Base-by-base conservation (phyloP, 495 filamentous ascomycete species). In the Parmelia sp. region DNA sequence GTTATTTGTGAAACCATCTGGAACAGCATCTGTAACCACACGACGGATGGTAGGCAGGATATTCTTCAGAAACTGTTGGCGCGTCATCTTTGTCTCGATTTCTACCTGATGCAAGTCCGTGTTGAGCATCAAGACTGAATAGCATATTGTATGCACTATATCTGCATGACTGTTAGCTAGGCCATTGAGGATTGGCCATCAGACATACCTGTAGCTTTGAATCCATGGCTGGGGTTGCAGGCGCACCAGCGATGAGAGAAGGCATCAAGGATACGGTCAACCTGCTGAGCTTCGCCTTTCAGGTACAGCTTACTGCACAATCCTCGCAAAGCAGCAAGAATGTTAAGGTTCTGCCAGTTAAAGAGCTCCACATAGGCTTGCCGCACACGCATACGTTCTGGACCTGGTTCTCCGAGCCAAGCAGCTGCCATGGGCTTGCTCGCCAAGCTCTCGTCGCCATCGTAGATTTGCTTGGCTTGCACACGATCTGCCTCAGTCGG, bases 141-240 rank as follows among this genome's bases (percentile, higher is more conserved):
- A 99, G 72, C 90, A 93, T 65, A 99, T 93, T 12, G 95, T 97
- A 71, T 97, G 92, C 17, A 99, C 92, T 58, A 99, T 88, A 75
- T 97, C 93, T 91, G 44, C 60, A 65, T 33, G 21, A 12, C 58
- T 58, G 40, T 69, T 25, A 55, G 40, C 29, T 25, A 40, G 44
- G 36, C 51, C 8, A 47, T 44, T 42, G 57, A 9, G 65, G 55
- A 15, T 11, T 27, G 31, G 15, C 33, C 53, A 33, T 33, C 23
- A 37, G n/a, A 71, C 86, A 75, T 81, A 95, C 91, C 91, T 64
- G 78, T 81, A 53, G 86, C 84, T 73, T 94, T 97, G 83, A 97
- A 99, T 44, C 93, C 93, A 74, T 97, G 91, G 57, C 86, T 91
- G 4, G 89, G 86, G 73, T 99, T 99, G 76, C 93, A 97, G 70